A percentile compares a stretch with the other conserved stretches of the same genome.
phyloP scores from a whole-genome alignment of 441 rosid species.

The Breynia disticha region DNA sequence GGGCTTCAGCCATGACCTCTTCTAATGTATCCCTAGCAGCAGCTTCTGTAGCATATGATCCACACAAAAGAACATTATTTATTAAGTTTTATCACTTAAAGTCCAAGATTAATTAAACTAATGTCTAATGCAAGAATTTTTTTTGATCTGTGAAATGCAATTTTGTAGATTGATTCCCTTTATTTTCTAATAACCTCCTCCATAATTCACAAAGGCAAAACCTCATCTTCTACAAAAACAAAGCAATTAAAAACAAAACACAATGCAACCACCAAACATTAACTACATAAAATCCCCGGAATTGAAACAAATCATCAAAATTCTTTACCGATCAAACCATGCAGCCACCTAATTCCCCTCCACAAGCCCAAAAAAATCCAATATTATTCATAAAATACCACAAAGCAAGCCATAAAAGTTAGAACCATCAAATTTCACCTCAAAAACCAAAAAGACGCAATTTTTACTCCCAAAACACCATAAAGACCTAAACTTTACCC shows the following conservation, averaged over 20 bases:
- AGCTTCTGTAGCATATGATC: slow-evolving; percentile 39
- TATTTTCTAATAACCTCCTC: background rate
- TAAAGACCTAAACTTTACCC: background rate
- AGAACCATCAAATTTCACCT: too few relatives aligned
- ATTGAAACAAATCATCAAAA: too few relatives aligned
- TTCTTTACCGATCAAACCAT: too few relatives aligned
- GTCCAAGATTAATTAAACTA: too few relatives aligned
- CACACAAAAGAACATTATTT: background rate
- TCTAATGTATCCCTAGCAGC: slow-evolving; percentile 75
- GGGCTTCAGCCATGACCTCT: slow-evolving; percentile 74
- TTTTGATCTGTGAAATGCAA: too few relatives aligned
- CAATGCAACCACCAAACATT: background rate
- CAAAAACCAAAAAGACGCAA: background rate
- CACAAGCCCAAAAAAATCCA: too few relatives aligned
- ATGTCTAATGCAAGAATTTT: too few relatives aligned
- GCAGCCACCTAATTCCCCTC: too few relatives aligned
- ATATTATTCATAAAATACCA: too few relatives aligned
- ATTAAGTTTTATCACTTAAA: too few relatives aligned
- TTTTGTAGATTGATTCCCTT: too few relatives aligned
- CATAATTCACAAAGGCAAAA: background rate
- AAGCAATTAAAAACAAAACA: background rate
- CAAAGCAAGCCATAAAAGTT: too few relatives aligned
- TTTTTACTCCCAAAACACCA: background rate
- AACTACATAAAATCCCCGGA: background rate
- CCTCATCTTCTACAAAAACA: background rate